These are phyloP conservation scores for Fusarium kyushuense DNA, from an alignment of 2,329 filamentous ascomycete genomes.

Conservation along the genomic window DNA sequence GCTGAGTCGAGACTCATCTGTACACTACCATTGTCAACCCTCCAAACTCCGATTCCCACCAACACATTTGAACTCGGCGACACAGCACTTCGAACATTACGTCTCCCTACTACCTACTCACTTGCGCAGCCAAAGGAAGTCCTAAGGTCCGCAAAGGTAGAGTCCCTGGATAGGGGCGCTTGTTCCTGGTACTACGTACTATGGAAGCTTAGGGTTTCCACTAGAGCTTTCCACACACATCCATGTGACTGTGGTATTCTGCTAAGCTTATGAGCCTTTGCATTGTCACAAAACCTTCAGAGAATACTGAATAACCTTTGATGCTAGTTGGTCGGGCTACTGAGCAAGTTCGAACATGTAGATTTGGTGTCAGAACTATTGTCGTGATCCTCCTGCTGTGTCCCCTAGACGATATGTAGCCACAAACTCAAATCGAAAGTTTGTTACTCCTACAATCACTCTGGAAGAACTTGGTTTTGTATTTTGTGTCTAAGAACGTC, in stretches of 20 bases:
- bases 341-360: not conserved
- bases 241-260: not conserved
- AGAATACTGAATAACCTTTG: not conserved
- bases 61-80: not conserved
- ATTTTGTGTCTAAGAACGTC: not conserved
- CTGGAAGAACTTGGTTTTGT: not conserved
- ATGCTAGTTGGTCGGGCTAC: not conserved
- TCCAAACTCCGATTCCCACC: not conserved
- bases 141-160: accelerated
- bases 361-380: too few species aligned
- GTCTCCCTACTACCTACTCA: not conserved
- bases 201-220: not conserved
- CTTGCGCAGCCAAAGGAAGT: not conserved
- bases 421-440: not conserved
- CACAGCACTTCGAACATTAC: not conserved
- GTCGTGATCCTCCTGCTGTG: not conserved
- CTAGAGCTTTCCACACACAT: not conserved
- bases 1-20: not conserved
- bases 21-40: not conserved
- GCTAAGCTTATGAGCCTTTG: not conserved
- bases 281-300: not conserved
- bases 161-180: not conserved
- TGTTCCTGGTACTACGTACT: not conserved
- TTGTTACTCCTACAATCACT: not conserved
- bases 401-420: accelerated